These are phyloP conservation scores for Candida buenavistaensis DNA, from an alignment of 1,139 yeast genomes.

Conservation along the genomic window DNA sequence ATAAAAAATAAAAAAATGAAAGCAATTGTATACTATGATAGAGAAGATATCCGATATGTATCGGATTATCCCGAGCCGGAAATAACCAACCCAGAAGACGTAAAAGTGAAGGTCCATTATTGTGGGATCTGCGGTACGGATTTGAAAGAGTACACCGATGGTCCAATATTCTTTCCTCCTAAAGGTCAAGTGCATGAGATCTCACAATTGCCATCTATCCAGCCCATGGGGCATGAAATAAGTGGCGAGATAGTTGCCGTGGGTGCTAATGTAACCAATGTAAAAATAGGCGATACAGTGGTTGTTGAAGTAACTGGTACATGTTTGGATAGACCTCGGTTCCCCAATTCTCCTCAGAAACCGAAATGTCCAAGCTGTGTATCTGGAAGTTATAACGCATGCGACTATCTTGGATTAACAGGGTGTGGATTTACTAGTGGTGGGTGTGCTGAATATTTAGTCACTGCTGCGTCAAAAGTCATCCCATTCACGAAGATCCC, in stretches of 20 bases:
- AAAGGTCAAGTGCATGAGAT: slow-evolving; percentile 20
- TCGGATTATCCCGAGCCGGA: slow-evolving; percentile 44
- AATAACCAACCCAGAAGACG: slow-evolving; percentile 44
- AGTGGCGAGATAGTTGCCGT: slow-evolving; percentile 42
- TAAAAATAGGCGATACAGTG: slow-evolving; percentile 19
- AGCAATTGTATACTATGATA: slow-evolving; percentile 56
- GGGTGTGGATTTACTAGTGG: slow-evolving; percentile 49
- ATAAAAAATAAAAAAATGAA: slow-evolving; percentile 38
- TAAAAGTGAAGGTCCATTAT: slow-evolving; percentile 50
- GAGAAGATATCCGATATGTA: slow-evolving; percentile 46
- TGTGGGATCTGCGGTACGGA: slow-evolving; percentile 66
- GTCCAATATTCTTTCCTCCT: slow-evolving; percentile 47
- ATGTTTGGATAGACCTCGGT: slow-evolving; percentile 40
- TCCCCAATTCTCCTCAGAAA: slow-evolving; percentile 28
- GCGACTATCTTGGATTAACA: slow-evolving; percentile 42
- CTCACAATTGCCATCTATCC: slow-evolving; percentile 17
- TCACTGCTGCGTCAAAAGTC: slow-evolving; percentile 35
- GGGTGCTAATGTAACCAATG: slow-evolving; percentile 15
- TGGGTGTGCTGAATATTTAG: slow-evolving; percentile 45
- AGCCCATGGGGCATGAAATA: slow-evolving; percentile 56
- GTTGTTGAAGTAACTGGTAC: slow-evolving; percentile 54
- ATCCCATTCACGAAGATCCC: slow-evolving; percentile 39
- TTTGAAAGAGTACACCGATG: slow-evolving; percentile 52
- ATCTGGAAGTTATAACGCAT: slow-evolving; percentile 47
- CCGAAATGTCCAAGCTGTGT: slow-evolving; percentile 42